phyloP scores from a whole-genome alignment of 371 early-diverging fungal genomes.

The Fennellomyces sp. region DNA sequence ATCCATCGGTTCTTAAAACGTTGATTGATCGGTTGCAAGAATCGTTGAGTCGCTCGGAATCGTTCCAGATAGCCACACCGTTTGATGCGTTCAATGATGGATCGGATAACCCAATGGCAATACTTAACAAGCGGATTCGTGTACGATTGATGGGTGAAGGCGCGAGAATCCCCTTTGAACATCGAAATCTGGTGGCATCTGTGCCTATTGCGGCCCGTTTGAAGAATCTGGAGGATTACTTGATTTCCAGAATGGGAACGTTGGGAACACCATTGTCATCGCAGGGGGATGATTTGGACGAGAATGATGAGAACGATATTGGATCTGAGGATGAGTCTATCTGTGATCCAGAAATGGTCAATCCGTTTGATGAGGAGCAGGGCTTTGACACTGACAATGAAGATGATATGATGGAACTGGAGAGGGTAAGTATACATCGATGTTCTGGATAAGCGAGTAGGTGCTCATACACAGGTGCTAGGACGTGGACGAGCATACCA shows the following conservation, averaged over 20 bases:
- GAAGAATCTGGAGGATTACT: background rate
- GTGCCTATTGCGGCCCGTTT: conserved; percentile 1
- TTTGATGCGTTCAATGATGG: background rate
- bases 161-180: background rate
- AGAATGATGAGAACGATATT: background rate
- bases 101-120: background rate
- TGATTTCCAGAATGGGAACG: background rate
- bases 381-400: conserved; percentile 5
- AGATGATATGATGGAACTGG: conserved; percentile 1
- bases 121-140: conserved; percentile 4
- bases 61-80: background rate
- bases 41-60: conserved; percentile 1
- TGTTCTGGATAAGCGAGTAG: too few species aligned
- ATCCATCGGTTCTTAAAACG: background rate
- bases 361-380: conserved; percentile 2
- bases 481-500: background rate
- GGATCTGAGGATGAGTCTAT: conserved; percentile 2
- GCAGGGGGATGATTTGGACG: background rate
- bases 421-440: background rate
- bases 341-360: conserved; percentile 8
- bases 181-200: background rate
- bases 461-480: background rate
- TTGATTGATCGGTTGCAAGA: background rate
- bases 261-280: background rate
- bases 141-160: conserved; percentile 8